phyloP scores from a whole-genome alignment of 2,329 filamentous ascomycete species.

The Pyrenophora graminea region DNA sequence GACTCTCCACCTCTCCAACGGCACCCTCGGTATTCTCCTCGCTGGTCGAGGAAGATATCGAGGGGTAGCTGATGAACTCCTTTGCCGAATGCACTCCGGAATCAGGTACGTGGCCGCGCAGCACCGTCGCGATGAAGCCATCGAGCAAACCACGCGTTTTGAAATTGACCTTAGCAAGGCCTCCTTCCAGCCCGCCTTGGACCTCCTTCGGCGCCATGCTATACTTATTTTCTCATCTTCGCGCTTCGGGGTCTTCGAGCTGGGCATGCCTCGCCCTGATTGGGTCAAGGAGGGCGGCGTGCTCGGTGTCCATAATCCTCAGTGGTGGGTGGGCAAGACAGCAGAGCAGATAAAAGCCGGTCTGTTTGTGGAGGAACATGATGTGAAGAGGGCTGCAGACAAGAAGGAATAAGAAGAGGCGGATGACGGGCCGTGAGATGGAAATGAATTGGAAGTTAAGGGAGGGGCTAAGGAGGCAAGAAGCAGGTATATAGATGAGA shows the following conservation, averaged over 20 bases:
- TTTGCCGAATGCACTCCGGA: conserved; percentile 7
- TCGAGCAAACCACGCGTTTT: conserved; percentile 14
- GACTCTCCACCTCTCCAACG: background rate
- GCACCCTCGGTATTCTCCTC: background rate
- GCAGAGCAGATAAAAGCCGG: conserved; percentile 16
- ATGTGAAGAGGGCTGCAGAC: conserved; percentile 6
- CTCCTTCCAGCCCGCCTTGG: background rate
- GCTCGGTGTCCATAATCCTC: conserved; percentile 1
- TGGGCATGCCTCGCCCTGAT: conserved; percentile 9
- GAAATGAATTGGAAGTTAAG: conserved; percentile 14
- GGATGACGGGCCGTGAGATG: background rate
- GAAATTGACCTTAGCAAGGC: background rate
- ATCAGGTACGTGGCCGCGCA: conserved; percentile 5
- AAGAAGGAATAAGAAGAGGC: conserved; percentile 1
- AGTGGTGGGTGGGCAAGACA: conserved; percentile 20
- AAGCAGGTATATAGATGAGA: background rate
- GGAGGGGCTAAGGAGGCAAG: conserved; percentile 12
- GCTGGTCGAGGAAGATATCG: background rate
- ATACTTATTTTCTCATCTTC: background rate
- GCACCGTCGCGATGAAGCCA: background rate
- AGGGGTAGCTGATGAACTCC: background rate
- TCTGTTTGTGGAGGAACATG: conserved; percentile 9
- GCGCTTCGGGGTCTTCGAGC: background rate
- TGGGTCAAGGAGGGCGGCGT: conserved; percentile 4
- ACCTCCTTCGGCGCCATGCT: conserved; percentile 3